Percentiles rank a stretch among this genome's conserved stretches.
phyloP scores from a whole-genome alignment of 768 basidiomycete genomes.

The Rhodotorula sphaerocarpa region DNA sequence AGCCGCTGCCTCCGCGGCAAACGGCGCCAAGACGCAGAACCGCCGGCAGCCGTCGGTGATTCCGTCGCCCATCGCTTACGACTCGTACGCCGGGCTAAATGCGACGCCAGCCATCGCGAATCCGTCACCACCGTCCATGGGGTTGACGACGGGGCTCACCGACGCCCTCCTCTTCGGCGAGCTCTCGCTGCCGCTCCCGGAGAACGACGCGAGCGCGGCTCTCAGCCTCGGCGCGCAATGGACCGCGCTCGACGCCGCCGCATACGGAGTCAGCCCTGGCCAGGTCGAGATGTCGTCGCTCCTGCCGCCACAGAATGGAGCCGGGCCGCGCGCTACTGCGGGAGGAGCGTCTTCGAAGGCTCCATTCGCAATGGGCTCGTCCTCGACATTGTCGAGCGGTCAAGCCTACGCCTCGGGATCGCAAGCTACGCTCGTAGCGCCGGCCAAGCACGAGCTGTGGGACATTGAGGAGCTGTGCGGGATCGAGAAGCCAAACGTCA shows the following conservation, averaged over 20 bases:
- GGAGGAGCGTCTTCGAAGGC: not conserved
- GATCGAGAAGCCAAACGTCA: not conserved
- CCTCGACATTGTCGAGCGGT: too few species aligned
- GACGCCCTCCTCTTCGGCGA: not conserved
- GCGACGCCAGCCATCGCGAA: too few species aligned
- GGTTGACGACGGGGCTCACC: not conserved
- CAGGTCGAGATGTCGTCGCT: constrained; percentile 5
- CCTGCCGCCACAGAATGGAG: not conserved
- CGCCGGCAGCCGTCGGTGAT: too few species aligned
- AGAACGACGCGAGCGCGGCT: not conserved
- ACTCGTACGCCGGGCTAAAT: not conserved
- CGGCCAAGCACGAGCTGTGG: constrained; percentile 6
- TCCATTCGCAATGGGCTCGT: not conserved
- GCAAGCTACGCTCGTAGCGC: too few species aligned
- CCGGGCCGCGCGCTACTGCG: too few species aligned
- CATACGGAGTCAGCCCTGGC: constrained; percentile 8
- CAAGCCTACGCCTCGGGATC: too few species aligned
- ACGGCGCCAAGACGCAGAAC: too few species aligned
- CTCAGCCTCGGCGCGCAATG: constrained; percentile 2
- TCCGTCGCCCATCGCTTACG: not conserved
- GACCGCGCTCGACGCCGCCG: constrained; percentile 6
- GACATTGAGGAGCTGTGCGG: constrained; percentile 26
- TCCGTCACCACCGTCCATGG: not conserved
- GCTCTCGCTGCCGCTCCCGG: not conserved
- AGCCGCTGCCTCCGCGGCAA: too few species aligned